Evolutionary conservation across 345 rosid genomes (phyloP).

Genomic region (Eucalyptus sp.): DNA sequence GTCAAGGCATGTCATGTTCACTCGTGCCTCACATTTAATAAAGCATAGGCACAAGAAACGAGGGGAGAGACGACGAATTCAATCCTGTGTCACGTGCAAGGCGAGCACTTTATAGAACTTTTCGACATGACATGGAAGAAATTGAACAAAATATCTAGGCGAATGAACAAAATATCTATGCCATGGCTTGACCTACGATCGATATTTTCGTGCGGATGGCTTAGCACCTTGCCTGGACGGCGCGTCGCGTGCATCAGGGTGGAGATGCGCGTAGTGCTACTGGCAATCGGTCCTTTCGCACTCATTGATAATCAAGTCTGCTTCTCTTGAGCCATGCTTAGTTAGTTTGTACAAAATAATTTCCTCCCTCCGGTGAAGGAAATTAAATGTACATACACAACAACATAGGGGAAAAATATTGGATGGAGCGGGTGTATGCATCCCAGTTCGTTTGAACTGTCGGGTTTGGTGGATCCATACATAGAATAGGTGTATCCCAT

Average conservation of each 20-base stretch:
- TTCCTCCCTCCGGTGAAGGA: background rate
- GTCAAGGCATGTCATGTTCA: background rate
- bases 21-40: background rate
- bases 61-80: slow-evolving; percentile 16
- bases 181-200: background rate
- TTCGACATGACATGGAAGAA: slow-evolving; percentile 20
- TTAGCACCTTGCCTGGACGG: slow-evolving; percentile 8
- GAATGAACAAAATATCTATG: background rate
- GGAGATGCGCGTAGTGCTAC: slow-evolving; percentile 28
- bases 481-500: background rate
- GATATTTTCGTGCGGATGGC: slow-evolving; percentile 1
- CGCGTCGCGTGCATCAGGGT: slow-evolving; percentile 1
- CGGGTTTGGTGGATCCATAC: background rate
- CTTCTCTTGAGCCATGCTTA: background rate
- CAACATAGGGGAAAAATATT: background rate
- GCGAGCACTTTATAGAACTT: background rate
- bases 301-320: slow-evolving; percentile 11
- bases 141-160: slow-evolving; percentile 1
- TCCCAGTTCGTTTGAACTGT: background rate
- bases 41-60: too few relatives aligned
- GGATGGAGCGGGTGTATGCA: background rate
- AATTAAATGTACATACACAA: background rate
- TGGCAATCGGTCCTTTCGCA: background rate
- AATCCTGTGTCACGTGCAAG: slow-evolving; percentile 12
- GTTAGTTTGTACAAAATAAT: background rate